Evolutionary conservation across 148 eudicot species (phyloP).

Genomic region (Nyssa sinensis): DNA sequence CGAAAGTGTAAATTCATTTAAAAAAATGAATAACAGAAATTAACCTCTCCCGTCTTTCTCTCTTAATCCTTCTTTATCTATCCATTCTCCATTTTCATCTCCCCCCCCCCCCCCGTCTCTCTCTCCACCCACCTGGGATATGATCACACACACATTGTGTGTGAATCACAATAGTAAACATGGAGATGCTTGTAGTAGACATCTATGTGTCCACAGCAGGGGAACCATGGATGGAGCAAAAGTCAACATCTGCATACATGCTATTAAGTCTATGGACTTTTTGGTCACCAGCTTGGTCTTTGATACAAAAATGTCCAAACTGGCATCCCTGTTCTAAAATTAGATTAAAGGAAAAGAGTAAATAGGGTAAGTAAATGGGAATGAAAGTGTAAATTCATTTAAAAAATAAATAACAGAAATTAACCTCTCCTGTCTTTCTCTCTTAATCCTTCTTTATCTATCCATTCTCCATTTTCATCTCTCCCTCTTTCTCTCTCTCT

Average conservation of each 20-base stretch:
- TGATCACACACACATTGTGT: not conserved
- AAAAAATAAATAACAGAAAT: not conserved
- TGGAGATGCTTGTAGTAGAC: no score
- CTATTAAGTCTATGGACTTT: not conserved
- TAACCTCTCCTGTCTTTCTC: no score
- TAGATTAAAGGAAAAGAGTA: no score
- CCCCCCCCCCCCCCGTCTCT: no score
- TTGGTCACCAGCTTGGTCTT: not conserved
- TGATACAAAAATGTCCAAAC: not conserved
- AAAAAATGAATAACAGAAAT: not conserved
- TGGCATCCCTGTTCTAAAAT: no score
- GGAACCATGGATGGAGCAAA: not conserved
- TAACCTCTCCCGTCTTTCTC: no score
- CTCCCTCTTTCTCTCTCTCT: no score
- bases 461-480: not conserved
- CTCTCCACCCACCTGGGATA: no score
- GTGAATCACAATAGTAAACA: not conserved
- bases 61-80: not conserved
- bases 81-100: not conserved
- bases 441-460: not conserved
- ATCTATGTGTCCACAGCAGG: not conserved
- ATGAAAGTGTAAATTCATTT: no score
- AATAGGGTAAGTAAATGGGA: no score
- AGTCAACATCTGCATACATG: not conserved
- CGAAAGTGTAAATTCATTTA: no score